Evolutionary conservation across 495 filamentous ascomycete genomes (phyloP), one percentile per base, ranked within the genome.

Genomic region (Penicillium cataractarum): DNA sequence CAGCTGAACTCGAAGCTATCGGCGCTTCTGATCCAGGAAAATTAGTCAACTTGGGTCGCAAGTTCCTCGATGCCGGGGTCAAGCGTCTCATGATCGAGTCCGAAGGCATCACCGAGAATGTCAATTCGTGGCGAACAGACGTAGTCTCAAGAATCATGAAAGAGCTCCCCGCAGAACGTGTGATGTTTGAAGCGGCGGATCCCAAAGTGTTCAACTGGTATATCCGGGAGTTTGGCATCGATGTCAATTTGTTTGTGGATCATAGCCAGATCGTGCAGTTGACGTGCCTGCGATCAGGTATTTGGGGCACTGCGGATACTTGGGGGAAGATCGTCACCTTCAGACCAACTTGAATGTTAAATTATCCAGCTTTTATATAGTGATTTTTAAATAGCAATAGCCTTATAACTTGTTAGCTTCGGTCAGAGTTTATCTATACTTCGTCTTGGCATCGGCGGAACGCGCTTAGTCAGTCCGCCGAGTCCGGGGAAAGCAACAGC

Each of bases 151-250:
- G 66, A 27, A 83, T 86, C 51, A 74, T 86, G 71, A 79, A 80
- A 51, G 82, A 83, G 57, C 61, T 88, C 22, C 83, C 83, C 1
- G 57, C 74, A 12, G 84, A 86, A 62, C 78, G 76, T 0, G 82
- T 87, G 51, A 87, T 88, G 84, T 87, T 87, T 69, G 84, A 88
- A 67, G 84, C 85, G 26, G 85, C 84, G 2, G 84, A 87, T 54
- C 83, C 84, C 2, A 73, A 76, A 46, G 83, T 86, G 5, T 87
- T 82, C 56, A 84, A 84, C 42, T 87, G 84, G 85, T 87, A 82
- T 68, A 76, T 85, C 55, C 73, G 82, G 31, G 82, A 86, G 69
- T 86, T 87, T 69, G 83, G 84, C 7, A 77, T 86, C 32, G 83
- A 86, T 62, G 83, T 86, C 29, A 86, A 87, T 61, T 58, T 86